Evolutionary conservation across 2,329 filamentous ascomycete genomes (phyloP), one percentile per base, ranked within the genome.

Genomic region (Apiospora saccharicola): DNA sequence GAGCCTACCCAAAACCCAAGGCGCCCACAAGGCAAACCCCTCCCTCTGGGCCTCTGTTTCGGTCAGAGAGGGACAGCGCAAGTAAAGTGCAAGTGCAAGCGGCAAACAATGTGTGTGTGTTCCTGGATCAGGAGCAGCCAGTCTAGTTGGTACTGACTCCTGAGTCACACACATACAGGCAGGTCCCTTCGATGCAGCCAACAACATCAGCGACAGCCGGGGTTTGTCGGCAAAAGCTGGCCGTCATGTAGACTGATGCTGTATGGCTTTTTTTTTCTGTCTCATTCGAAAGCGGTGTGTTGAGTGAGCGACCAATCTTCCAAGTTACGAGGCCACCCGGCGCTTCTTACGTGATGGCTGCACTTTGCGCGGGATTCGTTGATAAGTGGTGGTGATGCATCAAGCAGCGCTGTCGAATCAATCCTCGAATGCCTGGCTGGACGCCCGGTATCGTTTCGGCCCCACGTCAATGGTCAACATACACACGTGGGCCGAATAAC

Each of bases 11-110:
- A 41, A 41, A 64, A 41, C 34, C n/a, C 57, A 41, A 57, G 53
- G 53, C 53, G 53, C 53, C 53, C 53, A 57, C 53, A 57, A 41
- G 57, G 57, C 57, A 41, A 61, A 61, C 53, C 53, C 30, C 53
- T 37, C 53, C 30, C 53, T 37, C 53, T n/a, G 49, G 24, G 49
- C n/a, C 24, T 53, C 49, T 57, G 51, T 57, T 57, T 57, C 14
- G 51, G 51, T 57, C 26, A 57, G 51, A 57, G 51, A 57, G 51
- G 26, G 53, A 61, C 30, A 61, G 34, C 34, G 53, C 53, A 37
- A 37, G 26, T 37, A 61, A 30, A 61, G 34, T 19, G 53, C 53
- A 37, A 37, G 26, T 37, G 26, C 53, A 61, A 37, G 53, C 53
- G 26, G 53, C 53, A 37, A n/a, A 19, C 30, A 37, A 7, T 14